phyloP scores from a whole-genome alignment of 1,284 basidiomycete genomes.

The Singerocomus rubriflavus region DNA sequence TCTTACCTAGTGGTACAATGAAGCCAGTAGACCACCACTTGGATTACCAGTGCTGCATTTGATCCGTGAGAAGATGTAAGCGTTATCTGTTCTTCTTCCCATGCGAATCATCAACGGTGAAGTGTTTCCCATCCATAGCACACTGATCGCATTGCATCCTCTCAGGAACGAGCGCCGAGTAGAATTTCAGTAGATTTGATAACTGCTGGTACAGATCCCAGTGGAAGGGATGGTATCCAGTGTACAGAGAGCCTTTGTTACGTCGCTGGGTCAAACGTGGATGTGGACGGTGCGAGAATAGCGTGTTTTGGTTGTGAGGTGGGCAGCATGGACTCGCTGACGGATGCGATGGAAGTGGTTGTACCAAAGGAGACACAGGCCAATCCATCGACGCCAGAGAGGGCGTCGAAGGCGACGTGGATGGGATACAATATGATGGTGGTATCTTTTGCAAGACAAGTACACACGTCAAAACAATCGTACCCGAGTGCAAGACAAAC shows the following conservation, averaged over 20 bases:
- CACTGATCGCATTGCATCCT: not conserved
- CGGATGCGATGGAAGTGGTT: slow-evolving; percentile 55
- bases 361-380: slow-evolving; percentile 32
- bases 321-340: slow-evolving; percentile 78
- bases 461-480: no score
- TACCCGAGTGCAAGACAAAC: no score
- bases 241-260: no score
- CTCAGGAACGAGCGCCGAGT: not conserved
- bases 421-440: slow-evolving; percentile 4
- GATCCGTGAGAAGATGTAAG: no score
- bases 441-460: no score
- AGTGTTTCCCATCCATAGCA: not conserved
- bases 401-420: slow-evolving; percentile 27
- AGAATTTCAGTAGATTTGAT: not conserved
- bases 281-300: slow-evolving; percentile 74
- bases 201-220: slow-evolving; percentile 2
- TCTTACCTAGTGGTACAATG: no score
- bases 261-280: slow-evolving; percentile 40
- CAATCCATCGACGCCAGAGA: slow-evolving; percentile 33
- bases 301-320: slow-evolving; percentile 60
- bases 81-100: no score
- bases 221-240: slow-evolving; percentile 3
- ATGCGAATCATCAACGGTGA: no score
- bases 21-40: not conserved
- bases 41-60: no score